phyloP scores from a whole-genome alignment of 73 alveolate genomes.

The Blepharisma stoltei region DNA sequence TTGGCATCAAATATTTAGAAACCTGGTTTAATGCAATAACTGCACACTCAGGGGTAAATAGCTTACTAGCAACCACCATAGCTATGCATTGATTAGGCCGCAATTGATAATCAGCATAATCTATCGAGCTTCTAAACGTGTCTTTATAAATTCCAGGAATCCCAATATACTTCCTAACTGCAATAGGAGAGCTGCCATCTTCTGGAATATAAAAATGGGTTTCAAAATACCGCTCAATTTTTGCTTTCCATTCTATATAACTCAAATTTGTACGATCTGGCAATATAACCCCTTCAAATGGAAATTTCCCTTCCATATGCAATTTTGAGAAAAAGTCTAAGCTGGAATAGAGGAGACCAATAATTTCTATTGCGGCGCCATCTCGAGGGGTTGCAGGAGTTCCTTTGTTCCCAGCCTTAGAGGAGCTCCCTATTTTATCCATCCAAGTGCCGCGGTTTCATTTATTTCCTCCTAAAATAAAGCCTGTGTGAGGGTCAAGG shows the following conservation, averaged over 20 bases:
- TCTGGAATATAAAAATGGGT: slow-evolving; percentile 4
- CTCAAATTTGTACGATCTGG: slow-evolving; percentile 69
- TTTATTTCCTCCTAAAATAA: slow-evolving; percentile 93
- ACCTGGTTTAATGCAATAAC: slow-evolving; percentile 64
- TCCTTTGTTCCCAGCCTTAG: slow-evolving; percentile 89
- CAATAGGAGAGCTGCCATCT: background rate
- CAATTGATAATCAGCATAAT: slow-evolving; percentile 79
- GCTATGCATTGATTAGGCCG: slow-evolving; percentile 91
- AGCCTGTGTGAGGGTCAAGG: slow-evolving; percentile 87
- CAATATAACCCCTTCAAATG: slow-evolving; percentile 48
- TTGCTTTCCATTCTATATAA: slow-evolving; percentile 62
- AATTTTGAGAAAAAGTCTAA: slow-evolving; percentile 57
- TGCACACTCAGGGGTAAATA: slow-evolving; percentile 74
- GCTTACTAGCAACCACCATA: slow-evolving; percentile 91
- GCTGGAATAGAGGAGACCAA: slow-evolving; percentile 78
- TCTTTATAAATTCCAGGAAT: slow-evolving; percentile 53
- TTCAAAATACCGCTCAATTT: background rate
- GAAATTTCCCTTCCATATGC: slow-evolving; percentile 10
- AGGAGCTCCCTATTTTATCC: slow-evolving; percentile 99
- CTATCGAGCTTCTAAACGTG: slow-evolving; percentile 60
- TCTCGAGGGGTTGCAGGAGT: slow-evolving; percentile 97
- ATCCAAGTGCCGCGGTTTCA: slow-evolving; percentile 98
- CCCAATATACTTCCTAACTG: background rate
- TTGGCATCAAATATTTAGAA: slow-evolving; percentile 33
- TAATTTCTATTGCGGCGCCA: slow-evolving; percentile 97